A percentile compares a stretch with the other conserved stretches of the same genome.
These are phyloP conservation scores for Quaeritorhiza haematococci DNA, from an alignment of 371 early-diverging fungal genomes.

Conservation along the genomic window DNA sequence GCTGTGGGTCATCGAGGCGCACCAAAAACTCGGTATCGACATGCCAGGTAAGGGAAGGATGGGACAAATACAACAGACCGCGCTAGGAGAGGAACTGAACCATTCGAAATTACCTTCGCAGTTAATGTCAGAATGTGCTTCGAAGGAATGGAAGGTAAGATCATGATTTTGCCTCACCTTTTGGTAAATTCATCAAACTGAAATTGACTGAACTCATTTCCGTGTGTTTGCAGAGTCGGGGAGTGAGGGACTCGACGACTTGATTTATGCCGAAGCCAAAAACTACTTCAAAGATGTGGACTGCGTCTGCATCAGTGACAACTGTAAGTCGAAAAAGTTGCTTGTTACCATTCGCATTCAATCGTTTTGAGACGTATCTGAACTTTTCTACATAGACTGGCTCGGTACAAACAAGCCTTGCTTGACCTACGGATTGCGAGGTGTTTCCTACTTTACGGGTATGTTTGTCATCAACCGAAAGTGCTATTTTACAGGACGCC, in stretches of 20 bases:
- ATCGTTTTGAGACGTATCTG: slow-evolving; percentile 5
- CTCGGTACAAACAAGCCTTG: slow-evolving; percentile 92
- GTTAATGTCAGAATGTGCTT: slow-evolving; percentile 93
- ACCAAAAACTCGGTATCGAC: slow-evolving; percentile 82
- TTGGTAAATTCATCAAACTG: not conserved
- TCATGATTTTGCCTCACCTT: not conserved
- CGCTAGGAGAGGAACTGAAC: too few species aligned
- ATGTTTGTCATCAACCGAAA: slow-evolving; percentile 4
- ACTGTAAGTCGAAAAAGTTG: slow-evolving; percentile 43
- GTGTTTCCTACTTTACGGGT: slow-evolving; percentile 84
- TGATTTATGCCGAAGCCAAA: slow-evolving; percentile 77
- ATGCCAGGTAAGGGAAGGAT: slow-evolving; percentile 65
- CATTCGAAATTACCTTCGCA: slow-evolving; percentile 1
- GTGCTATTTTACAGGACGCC: not conserved
- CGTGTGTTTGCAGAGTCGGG: slow-evolving; percentile 61
- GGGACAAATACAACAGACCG: too few species aligned
- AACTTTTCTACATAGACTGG: slow-evolving; percentile 61
- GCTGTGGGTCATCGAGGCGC: slow-evolving; percentile 90
- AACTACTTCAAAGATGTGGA: slow-evolving; percentile 82
- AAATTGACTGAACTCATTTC: slow-evolving; percentile 2
- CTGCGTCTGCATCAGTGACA: slow-evolving; percentile 93
- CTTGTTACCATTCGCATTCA: not conserved
- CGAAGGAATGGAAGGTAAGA: slow-evolving; percentile 86
- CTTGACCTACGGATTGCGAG: slow-evolving; percentile 95
- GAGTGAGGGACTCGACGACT: slow-evolving; percentile 88